A percentile compares a stretch with the other conserved stretches of the same genome.
These are phyloP conservation scores for Auriscalpium microsporum DNA, from an alignment of 768 basidiomycete genomes.

Conservation along the genomic window DNA sequence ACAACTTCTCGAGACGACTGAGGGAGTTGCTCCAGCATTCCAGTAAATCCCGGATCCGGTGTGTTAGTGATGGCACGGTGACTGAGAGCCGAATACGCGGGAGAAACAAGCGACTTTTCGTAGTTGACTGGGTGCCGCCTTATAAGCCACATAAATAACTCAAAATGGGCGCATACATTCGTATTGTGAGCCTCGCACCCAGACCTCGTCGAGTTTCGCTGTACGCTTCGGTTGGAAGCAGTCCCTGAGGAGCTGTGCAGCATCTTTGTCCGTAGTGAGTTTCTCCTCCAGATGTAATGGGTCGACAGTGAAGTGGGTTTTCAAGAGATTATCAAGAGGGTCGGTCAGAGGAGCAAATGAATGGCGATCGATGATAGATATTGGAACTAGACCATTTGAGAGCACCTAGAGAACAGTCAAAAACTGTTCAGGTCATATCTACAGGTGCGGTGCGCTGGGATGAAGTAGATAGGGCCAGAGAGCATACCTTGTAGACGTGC, in stretches of 20 bases:
- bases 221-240: background rate
- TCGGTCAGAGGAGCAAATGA: slow-evolving; percentile 8
- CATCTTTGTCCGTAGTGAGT: background rate
- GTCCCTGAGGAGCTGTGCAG: background rate
- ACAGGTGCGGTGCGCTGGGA: background rate
- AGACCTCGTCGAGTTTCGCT: background rate
- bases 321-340: slow-evolving; percentile 5
- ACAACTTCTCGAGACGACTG: too few relatives aligned
- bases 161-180: background rate
- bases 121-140: background rate
- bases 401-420: background rate
- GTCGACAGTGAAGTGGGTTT: background rate
- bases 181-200: background rate
- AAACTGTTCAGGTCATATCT: background rate
- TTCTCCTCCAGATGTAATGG: background rate
- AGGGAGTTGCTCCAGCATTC: too few relatives aligned
- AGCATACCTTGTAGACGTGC: slow-evolving; percentile 10
- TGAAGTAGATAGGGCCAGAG: background rate
- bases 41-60: background rate
- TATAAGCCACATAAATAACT: background rate
- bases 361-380: slow-evolving; percentile 7
- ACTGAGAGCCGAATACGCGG: background rate
- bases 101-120: slow-evolving; percentile 4
- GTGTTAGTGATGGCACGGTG: background rate
- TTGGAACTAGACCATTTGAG: background rate